Percentiles rank a stretch among this genome's conserved stretches.
phyloP scores from a whole-genome alignment of 805 yeast species.

The Zygoascus ofunaensis region DNA sequence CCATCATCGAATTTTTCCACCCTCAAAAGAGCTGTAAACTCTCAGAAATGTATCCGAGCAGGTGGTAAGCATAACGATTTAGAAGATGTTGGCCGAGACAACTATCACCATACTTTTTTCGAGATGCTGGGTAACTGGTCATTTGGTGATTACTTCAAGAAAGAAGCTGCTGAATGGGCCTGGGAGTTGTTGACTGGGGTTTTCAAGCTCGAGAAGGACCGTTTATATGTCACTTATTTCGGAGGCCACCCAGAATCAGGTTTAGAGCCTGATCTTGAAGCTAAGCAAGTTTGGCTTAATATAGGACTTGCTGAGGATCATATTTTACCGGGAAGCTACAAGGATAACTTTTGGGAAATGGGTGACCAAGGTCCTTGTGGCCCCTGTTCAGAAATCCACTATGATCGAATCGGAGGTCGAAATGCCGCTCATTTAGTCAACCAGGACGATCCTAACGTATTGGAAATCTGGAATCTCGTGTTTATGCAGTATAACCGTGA shows the following conservation, averaged over 20 bases:
- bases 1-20: slow-evolving; percentile 81
- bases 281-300: slow-evolving; percentile 73
- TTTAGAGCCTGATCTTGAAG: slow-evolving; percentile 88
- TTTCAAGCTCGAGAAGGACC: slow-evolving; percentile 66
- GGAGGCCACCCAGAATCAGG: slow-evolving; percentile 85
- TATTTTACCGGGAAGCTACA: slow-evolving; percentile 80
- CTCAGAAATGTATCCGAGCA: slow-evolving; percentile 98
- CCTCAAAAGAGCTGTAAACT: slow-evolving; percentile 83
- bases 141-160: slow-evolving; percentile 96
- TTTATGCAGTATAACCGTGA: slow-evolving; percentile 97
- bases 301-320: slow-evolving; percentile 89
- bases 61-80: slow-evolving; percentile 97
- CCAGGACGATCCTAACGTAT: slow-evolving; percentile 94
- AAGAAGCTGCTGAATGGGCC: slow-evolving; percentile 79
- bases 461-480: slow-evolving; percentile 97
- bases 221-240: slow-evolving; percentile 91
- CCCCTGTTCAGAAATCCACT: slow-evolving; percentile 96
- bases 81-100: slow-evolving; percentile 97
- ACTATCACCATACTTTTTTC: slow-evolving; percentile 96
- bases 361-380: slow-evolving; percentile 99
- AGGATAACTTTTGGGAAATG: slow-evolving; percentile 99
- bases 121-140: slow-evolving; percentile 99
- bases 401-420: slow-evolving; percentile 97
- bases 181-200: slow-evolving; percentile 88
- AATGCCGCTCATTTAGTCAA: slow-evolving; percentile 87